Percentiles rank a stretch among this genome's conserved stretches.
Evolutionary conservation across 192 early-diverging fungal genomes (phyloP).

Genomic region (Powellomyces hirtus): DNA sequence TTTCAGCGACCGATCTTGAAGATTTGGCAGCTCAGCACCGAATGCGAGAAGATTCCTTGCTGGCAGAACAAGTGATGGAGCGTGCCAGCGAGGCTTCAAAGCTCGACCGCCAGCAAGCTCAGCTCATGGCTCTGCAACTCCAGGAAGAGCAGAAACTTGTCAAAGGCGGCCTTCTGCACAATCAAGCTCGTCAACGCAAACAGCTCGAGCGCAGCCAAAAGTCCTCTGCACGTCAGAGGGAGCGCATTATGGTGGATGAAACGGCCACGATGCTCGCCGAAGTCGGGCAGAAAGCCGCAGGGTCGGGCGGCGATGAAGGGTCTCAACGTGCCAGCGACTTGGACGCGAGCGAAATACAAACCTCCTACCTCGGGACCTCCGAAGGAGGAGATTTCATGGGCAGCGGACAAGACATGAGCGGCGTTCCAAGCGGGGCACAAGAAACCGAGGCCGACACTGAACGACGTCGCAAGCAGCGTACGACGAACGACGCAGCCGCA

Average conservation of each 20-base stretch:
- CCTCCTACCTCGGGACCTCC: background rate
- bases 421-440: background rate
- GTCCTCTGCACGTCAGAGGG: constrained; percentile 11
- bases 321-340: background rate
- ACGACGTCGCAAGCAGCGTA: constrained; percentile 1
- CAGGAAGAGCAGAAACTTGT: constrained; percentile 26
- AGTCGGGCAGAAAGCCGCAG: background rate
- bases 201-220: constrained; percentile 25
- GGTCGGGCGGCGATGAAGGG: background rate
- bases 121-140: constrained; percentile 26
- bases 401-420: background rate
- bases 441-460: background rate
- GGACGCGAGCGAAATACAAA: constrained; percentile 14
- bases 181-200: constrained; percentile 31
- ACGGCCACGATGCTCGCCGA: constrained; percentile 4
- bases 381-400: background rate
- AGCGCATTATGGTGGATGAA: constrained; percentile 11
- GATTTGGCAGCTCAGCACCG: constrained; percentile 1
- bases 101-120: constrained; percentile 7
- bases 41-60: background rate
- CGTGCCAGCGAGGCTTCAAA: background rate
- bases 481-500: background rate
- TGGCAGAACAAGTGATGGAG: constrained; percentile 14
- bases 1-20: constrained; percentile 19
- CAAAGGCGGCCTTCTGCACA: constrained; percentile 5